phyloP scores from a whole-genome alignment of 345 rosid species.

The Kernera saxatilis region DNA sequence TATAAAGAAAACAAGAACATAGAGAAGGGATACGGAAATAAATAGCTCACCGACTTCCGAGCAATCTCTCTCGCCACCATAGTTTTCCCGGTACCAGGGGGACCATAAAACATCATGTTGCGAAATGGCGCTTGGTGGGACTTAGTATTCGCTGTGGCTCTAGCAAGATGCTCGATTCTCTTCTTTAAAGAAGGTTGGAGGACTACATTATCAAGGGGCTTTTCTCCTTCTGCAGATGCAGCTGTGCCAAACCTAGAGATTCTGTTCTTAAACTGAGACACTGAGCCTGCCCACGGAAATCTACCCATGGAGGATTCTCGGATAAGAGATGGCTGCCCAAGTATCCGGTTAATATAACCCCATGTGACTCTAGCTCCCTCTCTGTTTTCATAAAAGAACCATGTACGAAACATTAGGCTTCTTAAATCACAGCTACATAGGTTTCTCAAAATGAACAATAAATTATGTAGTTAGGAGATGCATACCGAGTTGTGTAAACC shows the following conservation, averaged over 20 bases:
- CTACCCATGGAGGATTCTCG: conserved; percentile 87
- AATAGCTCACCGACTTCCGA: conserved; percentile 65
- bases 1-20: background rate
- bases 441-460: background rate
- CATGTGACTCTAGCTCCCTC: conserved; percentile 96
- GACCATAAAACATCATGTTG: conserved; percentile 97
- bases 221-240: conserved; percentile 41
- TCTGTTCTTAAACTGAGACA: conserved; percentile 48
- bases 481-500: conserved; percentile 84
- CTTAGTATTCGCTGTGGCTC: conserved; percentile 89
- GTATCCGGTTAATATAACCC: conserved; percentile 86
- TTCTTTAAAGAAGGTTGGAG: conserved; percentile 84
- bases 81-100: conserved; percentile 98
- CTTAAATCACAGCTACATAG: background rate
- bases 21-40: background rate
- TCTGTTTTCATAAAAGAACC: conserved; percentile 38
- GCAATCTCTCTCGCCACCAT: conserved; percentile 97
- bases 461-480: background rate
- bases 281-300: conserved; percentile 61
- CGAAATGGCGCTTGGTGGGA: conserved; percentile 89
- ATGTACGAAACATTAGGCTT: conserved; percentile 1
- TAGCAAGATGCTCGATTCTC: conserved; percentile 89
- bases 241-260: conserved; percentile 20
- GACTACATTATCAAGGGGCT: conserved; percentile 56
- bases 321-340: conserved; percentile 95